Evolutionary conservation across 1,284 basidiomycete genomes (phyloP).

Genomic region (Irpex sp.): DNA sequence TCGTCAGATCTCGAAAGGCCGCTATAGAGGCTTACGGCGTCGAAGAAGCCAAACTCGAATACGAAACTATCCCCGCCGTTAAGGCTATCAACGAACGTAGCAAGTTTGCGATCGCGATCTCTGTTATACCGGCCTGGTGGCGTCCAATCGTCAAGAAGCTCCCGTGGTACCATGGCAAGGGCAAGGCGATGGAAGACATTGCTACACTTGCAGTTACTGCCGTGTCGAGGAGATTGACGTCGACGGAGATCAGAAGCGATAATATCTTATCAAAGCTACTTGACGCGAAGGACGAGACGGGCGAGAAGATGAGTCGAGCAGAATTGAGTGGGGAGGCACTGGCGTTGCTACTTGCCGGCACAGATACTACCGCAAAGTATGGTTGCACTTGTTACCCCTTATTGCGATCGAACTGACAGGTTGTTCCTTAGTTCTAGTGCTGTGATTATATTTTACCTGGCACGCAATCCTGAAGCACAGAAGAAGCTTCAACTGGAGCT

Average conservation of each 20-base stretch:
- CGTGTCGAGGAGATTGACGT: constrained; percentile 8
- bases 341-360: constrained; percentile 77
- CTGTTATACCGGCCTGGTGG: constrained; percentile 4
- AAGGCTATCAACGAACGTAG: constrained; percentile 8
- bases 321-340: constrained; percentile 82
- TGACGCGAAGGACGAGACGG: constrained; percentile 12
- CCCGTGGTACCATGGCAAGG: not conserved
- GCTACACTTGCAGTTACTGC: constrained; percentile 7
- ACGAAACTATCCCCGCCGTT: constrained; percentile 10
- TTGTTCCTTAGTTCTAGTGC: constrained; percentile 13
- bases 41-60: constrained; percentile 1
- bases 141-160: constrained; percentile 2
- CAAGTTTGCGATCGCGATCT: constrained; percentile 9
- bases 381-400: not conserved
- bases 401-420: not conserved
- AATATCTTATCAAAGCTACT: constrained; percentile 15
- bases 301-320: constrained; percentile 59
- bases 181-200: not conserved
- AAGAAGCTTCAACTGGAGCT: constrained; percentile 20
- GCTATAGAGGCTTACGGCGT: constrained; percentile 8
- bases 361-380: constrained; percentile 22
- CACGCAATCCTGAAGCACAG: constrained; percentile 16
- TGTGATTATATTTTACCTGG: constrained; percentile 19
- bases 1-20: constrained; percentile 30
- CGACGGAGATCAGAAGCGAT: not conserved